Conservation (phyloP, 768 basidiomycete genomes). For the Cystofilobasidium capitatum region DNA sequence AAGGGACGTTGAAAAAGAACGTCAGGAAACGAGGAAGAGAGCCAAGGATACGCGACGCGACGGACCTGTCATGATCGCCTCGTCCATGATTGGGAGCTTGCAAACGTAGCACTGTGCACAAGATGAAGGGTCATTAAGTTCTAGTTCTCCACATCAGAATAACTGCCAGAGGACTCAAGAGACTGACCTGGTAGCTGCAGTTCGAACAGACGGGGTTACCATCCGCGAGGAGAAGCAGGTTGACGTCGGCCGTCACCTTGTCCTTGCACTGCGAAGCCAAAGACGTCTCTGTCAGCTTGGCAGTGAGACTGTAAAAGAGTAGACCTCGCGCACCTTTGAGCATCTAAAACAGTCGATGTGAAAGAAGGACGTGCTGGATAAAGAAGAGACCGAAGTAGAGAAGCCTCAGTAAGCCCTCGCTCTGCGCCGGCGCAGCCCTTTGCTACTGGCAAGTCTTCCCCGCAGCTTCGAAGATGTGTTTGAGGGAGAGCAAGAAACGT, state of each 20-base stretch:
- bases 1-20: neutral
- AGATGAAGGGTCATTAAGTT: neutral
- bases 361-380: slow-evolving; percentile 20
- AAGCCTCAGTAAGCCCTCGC: neutral
- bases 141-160: neutral
- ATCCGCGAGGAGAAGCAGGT: slow-evolving; percentile 89
- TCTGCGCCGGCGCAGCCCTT: neutral
- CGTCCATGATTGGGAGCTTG: slow-evolving; percentile 85
- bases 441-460: neutral
- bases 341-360: slow-evolving; percentile 64
- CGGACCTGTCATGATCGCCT: slow-evolving; percentile 89
- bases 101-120: slow-evolving; percentile 78
- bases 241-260: slow-evolving; percentile 63
- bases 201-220: slow-evolving; percentile 70
- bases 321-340: slow-evolving; percentile 50
- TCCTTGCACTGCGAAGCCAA: slow-evolving; percentile 22
- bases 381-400: slow-evolving; percentile 3
- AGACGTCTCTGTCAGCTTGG: neutral
- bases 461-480: neutral
- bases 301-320: neutral
- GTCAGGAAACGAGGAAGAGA: neutral
- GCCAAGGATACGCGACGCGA: neutral
- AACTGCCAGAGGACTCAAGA: neutral
- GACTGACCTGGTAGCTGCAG: slow-evolving; percentile 38
- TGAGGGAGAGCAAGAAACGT: slow-evolving; percentile 37